Evolutionary conservation across 2,329 filamentous ascomycete species (phyloP).

Genomic region (Venturia aucupariae): DNA sequence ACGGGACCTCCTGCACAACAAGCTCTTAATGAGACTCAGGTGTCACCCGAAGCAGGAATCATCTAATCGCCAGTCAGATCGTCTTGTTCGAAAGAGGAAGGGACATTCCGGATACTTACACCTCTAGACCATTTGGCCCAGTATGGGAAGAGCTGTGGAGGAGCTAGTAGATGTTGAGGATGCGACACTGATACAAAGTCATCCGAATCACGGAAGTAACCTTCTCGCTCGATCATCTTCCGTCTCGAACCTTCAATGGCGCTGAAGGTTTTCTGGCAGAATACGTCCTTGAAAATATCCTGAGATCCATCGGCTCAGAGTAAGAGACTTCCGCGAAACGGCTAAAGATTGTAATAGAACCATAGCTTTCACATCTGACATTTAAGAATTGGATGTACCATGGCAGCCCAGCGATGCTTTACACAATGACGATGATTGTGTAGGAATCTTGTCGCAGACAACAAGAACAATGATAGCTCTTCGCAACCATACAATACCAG

Average conservation of each 20-base stretch:
- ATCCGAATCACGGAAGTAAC: no score
- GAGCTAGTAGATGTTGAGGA: background rate
- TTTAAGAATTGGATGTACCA: background rate
- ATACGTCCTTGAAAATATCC: no score
- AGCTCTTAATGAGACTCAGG: background rate
- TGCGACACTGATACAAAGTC: no score
- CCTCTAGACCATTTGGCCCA: background rate
- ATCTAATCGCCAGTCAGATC: background rate
- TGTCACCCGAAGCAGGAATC: slow-evolving; percentile 1
- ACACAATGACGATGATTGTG: no score
- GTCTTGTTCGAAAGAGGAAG: background rate
- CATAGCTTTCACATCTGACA: background rate
- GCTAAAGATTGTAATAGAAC: background rate
- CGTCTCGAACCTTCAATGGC: no score
- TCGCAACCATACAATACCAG: background rate
- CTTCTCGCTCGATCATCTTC: no score
- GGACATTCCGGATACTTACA: background rate
- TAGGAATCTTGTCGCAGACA: no score
- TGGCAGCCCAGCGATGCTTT: background rate
- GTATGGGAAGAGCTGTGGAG: background rate
- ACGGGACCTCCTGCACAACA: background rate
- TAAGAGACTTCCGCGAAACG: no score
- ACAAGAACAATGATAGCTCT: background rate
- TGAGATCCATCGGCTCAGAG: no score
- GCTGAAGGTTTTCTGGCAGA: no score